phyloP scores from a whole-genome alignment of 495 filamentous ascomycete species.

The Aspergillus wentii region DNA sequence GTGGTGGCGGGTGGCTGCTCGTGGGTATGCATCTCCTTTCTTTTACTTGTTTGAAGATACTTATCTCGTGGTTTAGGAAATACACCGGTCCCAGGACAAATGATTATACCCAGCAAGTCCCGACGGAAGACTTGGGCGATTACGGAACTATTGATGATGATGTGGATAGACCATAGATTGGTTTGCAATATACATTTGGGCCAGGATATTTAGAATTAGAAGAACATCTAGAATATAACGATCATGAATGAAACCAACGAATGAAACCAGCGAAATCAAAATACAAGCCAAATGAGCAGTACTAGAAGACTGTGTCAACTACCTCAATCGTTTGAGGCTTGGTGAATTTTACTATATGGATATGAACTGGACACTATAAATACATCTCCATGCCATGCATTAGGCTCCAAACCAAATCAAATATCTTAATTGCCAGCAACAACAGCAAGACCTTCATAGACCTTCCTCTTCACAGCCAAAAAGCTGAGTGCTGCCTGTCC shows the following conservation, averaged over 20 bases:
- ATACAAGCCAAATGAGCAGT: no score
- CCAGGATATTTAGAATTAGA: no score
- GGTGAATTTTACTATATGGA: no score
- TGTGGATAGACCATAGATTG: constrained; percentile 48
- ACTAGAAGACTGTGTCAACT: no score
- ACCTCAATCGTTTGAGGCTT: no score
- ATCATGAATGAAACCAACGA: no score
- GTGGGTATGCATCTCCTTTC: constrained; percentile 39
- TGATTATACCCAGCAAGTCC: constrained; percentile 35
- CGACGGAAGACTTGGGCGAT: constrained; percentile 26
- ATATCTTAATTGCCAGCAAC: constrained; percentile 60
- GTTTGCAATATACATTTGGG: no score
- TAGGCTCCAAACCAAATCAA: no score
- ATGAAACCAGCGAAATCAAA: no score
- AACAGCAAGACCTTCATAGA: constrained; percentile 80
- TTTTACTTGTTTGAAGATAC: constrained; percentile 1
- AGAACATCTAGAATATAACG: no score
- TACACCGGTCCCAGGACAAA: constrained; percentile 55
- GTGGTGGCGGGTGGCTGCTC: constrained; percentile 63
- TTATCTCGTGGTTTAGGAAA: constrained; percentile 25
- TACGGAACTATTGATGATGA: constrained; percentile 40
- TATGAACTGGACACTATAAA: no score
- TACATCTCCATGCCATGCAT: no score
- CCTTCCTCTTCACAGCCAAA: constrained; percentile 70
- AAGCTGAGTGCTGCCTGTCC: constrained; percentile 53